phyloP scores from a whole-genome alignment of 1,284 basidiomycete species.

The Pulchroboletus neoregius region DNA sequence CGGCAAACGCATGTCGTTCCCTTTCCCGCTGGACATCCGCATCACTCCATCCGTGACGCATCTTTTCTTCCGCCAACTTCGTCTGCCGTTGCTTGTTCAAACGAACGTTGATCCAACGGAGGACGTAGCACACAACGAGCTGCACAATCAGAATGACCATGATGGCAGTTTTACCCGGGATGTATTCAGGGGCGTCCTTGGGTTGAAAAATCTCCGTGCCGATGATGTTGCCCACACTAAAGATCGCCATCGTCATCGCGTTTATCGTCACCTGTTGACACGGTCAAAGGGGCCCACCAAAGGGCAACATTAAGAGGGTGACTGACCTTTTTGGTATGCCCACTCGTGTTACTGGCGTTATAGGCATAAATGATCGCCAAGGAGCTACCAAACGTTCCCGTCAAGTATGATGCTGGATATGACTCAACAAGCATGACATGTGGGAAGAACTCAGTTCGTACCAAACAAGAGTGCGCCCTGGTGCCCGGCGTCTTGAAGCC shows the following conservation, averaged over 20 bases:
- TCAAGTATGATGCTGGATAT: slow-evolving; percentile 49
- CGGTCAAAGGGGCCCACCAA: neutral
- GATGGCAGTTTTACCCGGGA: slow-evolving; percentile 35
- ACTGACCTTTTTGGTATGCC: slow-evolving; percentile 60
- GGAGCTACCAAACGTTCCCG: slow-evolving; percentile 56
- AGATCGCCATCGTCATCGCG: slow-evolving; percentile 30
- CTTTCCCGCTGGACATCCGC: slow-evolving; percentile 33
- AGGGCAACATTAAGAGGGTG: neutral
- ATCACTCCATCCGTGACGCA: slow-evolving; percentile 30
- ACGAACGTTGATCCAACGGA: slow-evolving; percentile 28
- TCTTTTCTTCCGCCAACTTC: slow-evolving; percentile 20
- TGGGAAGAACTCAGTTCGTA: slow-evolving; percentile 22
- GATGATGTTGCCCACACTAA: slow-evolving; percentile 32
- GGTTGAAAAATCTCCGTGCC: slow-evolving; percentile 36
- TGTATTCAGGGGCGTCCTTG: slow-evolving; percentile 34
- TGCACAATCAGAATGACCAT: slow-evolving; percentile 29
- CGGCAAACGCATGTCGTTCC: slow-evolving; percentile 35
- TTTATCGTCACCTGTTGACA: slow-evolving; percentile 33
- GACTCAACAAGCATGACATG: neutral
- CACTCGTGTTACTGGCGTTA: slow-evolving; percentile 63
- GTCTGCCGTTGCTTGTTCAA: slow-evolving; percentile 22
- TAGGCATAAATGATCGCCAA: slow-evolving; percentile 62
- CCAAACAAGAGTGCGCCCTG: slow-evolving; percentile 60
- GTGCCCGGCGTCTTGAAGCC: slow-evolving; percentile 44
- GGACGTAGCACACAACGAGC: slow-evolving; percentile 17